Base-by-base conservation (phyloP, 768 basidiomycete genomes). In the Lentinula sp. region DNA sequence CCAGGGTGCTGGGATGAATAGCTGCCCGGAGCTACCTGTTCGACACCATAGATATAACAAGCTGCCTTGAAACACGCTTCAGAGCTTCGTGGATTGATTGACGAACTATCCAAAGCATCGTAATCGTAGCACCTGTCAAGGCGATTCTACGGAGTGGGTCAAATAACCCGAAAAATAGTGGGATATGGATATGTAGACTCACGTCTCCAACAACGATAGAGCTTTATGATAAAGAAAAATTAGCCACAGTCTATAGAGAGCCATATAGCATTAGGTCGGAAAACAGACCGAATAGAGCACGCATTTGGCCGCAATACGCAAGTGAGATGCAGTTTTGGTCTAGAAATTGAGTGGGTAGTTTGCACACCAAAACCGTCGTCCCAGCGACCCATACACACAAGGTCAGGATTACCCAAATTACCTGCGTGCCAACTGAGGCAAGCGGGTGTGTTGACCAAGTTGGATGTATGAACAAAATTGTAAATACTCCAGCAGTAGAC, bases 41-140 rank as follows among this genome's bases (percentile, higher is more conserved):
- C 18, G 23, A 56, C 39, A 56, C 43, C 40, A 56, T 43, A n/a
- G 55, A 56, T 28, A 42, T 10, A 6, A 56, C 55, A 32, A 42
- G 11, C 40, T 56, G 55, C 39, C 39, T 56, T 13, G 55, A 56
- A 11, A 56, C 55, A 43, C 55, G 55, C 39, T 56, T 56, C 21
- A 56, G 15, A 56, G 40, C 39, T 28, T 56, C 55, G n/a, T 16
- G 40, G 21, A 56, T 43, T 21, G 37, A 56, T 56, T 43, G 55
- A 15, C 55, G 40, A n/a, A 56, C 55, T 9, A 56, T 23, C 55
- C 55, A 56, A 4, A 56, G 23, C 42, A 56, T 56, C 23, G 40
- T 43, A 11, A 56, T 43, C 55, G 40, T 56, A 23, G 39, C 9
- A 31, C 55, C 55, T 7, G 28, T 40, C 32, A 56, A 56, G 10